Percentiles rank a stretch among this genome's conserved stretches.
Evolutionary conservation across 805 yeast genomes (phyloP).

Genomic region (Nakazawaea holstii): DNA sequence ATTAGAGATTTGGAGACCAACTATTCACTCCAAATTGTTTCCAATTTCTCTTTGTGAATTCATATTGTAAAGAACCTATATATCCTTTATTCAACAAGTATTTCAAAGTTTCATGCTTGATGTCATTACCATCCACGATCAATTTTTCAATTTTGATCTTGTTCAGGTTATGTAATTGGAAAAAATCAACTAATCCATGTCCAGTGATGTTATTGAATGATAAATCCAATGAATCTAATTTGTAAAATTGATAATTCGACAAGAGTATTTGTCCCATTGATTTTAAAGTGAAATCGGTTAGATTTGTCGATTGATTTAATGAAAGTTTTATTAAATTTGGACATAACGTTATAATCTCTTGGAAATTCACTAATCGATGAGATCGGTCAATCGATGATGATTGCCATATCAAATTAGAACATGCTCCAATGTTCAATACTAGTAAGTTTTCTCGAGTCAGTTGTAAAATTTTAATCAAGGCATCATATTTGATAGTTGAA

Average conservation of each 20-base stretch:
- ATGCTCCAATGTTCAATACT: constrained; percentile 4
- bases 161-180: background rate
- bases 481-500: background rate
- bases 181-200: constrained; percentile 9
- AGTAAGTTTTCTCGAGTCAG: background rate
- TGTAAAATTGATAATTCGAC: background rate
- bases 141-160: constrained; percentile 1
- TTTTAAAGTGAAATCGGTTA: constrained; percentile 6
- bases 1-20: background rate
- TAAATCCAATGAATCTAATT: background rate
- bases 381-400: background rate
- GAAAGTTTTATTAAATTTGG: constrained; percentile 3
- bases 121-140: constrained; percentile 8
- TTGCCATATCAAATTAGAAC: constrained; percentile 7
- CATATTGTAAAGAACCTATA: background rate
- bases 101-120: constrained; percentile 6
- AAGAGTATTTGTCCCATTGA: constrained; percentile 1
- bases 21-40: constrained; percentile 3
- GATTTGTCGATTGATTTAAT: constrained; percentile 3
- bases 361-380: background rate
- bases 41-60: background rate
- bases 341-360: background rate
- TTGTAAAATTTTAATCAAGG: background rate
- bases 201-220: constrained; percentile 10
- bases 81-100: background rate